Base-by-base conservation (phyloP, 495 filamentous ascomycete species). In the Talaromyces adpressus region DNA sequence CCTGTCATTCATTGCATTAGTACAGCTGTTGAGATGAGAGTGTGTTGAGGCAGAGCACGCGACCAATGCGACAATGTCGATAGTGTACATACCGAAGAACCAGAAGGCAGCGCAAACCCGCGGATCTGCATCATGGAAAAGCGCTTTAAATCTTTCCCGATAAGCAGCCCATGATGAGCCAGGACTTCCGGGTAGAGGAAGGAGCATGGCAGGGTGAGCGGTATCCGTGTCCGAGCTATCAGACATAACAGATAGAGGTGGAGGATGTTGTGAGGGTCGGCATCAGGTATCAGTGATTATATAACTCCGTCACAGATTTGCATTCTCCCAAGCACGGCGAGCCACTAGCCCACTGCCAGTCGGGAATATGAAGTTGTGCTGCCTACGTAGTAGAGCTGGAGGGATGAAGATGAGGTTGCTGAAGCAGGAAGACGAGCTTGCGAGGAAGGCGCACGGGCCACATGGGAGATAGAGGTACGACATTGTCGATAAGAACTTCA, bases 41-140 rank as follows among this genome's bases (percentile, higher is more conserved):
- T 11, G n/a, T 25, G 0, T 34, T 34, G 29, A 4, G 52, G 41
- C 12, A 39, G 22, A 36, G 30, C 51, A 57, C 62, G 53, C 62
- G 51, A 63, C 23, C 32, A 41, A 20, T 22, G 14, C 23, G 23
- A 27, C 18, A 29, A 14, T 1, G 29, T 16, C 12, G 14, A 47
- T 18, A 23, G 30, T 9, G 2, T 29, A 70, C 80, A 64, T 78
- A 96, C 93, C 93, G 70, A 96, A 95, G 9, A 96, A 81, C 92
- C 91, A 97, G 68, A 98, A 98, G 36, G 94, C 91, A 52, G 85
- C 63, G 62, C 91, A 83, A 22, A 97, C 91, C 11, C 86, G 74
- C 1, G 83, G 80, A 72, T 97, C 87, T 58, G 89, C 85, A 27
- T 84, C 86, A 22, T 79, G 79, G 63, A 96, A 89, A 30, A 87